Evolutionary conservation across 1,139 yeast genomes (phyloP), one percentile per base, ranked within the genome.

Genomic region (Pichia sp.): DNA sequence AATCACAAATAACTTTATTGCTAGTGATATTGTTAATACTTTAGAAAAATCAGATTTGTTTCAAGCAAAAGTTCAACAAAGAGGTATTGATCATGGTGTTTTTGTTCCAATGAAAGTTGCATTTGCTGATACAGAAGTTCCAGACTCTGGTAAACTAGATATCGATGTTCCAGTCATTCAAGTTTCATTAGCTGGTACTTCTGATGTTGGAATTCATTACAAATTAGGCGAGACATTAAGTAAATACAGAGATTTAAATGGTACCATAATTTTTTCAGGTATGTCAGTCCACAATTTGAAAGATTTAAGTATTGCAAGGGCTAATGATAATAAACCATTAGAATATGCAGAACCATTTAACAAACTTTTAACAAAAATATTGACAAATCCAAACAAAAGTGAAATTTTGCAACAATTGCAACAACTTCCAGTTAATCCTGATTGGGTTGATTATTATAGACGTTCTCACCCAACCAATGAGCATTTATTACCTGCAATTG

Each of bases 41-140:
- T 68, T 87, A 41, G 59, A 61, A 18, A 57, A 63, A 5, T 58
- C 66, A 14, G 84, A 83, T 0, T 56, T 54, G 55, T 71, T 85
- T 47, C 60, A 70, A 2, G 69, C 81, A 1, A 67, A 69, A 34
- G 58, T 80, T 22, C 64, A 70, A 1, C 69, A 74, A 22, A 71
- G 95, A 52, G 95, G 95, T 5, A 66, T 87, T 25, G 95, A 87
- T 64, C 95, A 87, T 67, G 95, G 95, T 1, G 84, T 76, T 3
- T 87, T 93, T 90, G 89, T 84, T 1, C 91, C 95, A 0, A 74
- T 83, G 53, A 82, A 84, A 61, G 85, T 84, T 29, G 89, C 88
- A 3, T 84, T 86, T 60, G 76, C 81, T 27, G 72, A 74, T 42
- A 58, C 71, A 46, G 66, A 66, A 16, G 58, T 63, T 10, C 51